Evolutionary conservation across 108 stramenopile genomes (phyloP).

Genomic region (Seminavis robusta): DNA sequence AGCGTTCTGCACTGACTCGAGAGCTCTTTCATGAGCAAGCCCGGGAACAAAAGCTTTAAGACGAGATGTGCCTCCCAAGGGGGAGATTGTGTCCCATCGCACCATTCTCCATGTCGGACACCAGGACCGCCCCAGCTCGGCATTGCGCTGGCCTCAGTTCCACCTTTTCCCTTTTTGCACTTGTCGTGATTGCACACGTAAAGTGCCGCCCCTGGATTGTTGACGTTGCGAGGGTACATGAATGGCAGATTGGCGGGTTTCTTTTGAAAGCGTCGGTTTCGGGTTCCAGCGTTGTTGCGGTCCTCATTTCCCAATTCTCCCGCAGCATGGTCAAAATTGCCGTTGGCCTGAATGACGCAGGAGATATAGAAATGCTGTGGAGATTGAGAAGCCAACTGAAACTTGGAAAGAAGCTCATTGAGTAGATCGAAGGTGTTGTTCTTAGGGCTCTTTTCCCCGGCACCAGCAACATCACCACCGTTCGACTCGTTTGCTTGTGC

Average conservation of each 20-base stretch:
- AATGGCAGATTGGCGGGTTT: constrained; percentile 49
- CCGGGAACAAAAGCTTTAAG: constrained; percentile 61
- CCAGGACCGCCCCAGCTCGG: constrained; percentile 19
- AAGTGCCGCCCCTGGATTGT: constrained; percentile 21
- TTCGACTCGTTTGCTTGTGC: too few species aligned
- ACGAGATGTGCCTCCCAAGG: constrained; percentile 59
- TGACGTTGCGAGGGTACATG: constrained; percentile 32
- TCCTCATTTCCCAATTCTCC: constrained; percentile 8
- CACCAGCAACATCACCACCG: too few species aligned
- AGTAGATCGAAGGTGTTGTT: too few species aligned
- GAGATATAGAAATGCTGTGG: constrained; percentile 12
- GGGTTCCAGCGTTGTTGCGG: not conserved
- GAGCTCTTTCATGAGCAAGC: constrained; percentile 45
- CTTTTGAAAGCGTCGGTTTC: constrained; percentile 16
- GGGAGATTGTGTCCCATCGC: constrained; percentile 57
- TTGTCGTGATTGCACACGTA: constrained; percentile 31
- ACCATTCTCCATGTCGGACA: constrained; percentile 54
- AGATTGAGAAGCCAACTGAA: constrained; percentile 3
- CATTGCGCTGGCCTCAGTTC: too few species aligned
- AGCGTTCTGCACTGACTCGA: constrained; percentile 44
- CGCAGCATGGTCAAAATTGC: constrained; percentile 14
- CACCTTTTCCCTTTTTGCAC: constrained; percentile 19
- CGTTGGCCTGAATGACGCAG: constrained; percentile 14
- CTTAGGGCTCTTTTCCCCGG: too few species aligned
- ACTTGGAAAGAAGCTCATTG: too few species aligned